Base-by-base conservation (phyloP, 1,284 basidiomycete species). In the Hemileia vastatrix region DNA sequence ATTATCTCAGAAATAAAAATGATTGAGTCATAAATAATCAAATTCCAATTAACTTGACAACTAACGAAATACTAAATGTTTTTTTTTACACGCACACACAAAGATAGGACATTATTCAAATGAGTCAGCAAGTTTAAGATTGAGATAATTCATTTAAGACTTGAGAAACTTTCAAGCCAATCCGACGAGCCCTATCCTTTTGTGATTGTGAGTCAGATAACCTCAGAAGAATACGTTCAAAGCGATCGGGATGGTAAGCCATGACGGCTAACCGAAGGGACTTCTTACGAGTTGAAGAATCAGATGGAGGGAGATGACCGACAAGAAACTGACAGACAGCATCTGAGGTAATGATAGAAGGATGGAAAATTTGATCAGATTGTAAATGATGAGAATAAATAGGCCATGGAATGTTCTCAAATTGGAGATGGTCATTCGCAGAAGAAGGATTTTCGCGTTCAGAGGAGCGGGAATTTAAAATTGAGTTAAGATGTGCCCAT, bases 91-190 rank as follows among this genome's bases (percentile, higher is more conserved):
- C n/a, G n/a, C n/a, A n/a, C n/a, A n/a, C n/a, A n/a, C n/a, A n/a
- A n/a, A n/a, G n/a, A n/a, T n/a, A n/a, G n/a, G n/a, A n/a, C n/a
- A n/a, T n/a, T n/a, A n/a, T n/a, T n/a, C n/a, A n/a, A n/a, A n/a
- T n/a, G n/a, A n/a, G n/a, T n/a, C n/a, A n/a, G n/a, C n/a, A n/a
- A n/a, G n/a, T n/a, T n/a, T n/a, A n/a, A n/a, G n/a, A n/a, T 19
- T 49, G 48, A 44, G 36, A 4, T 9, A 62, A 54, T 62, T 62
- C 52, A 43, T 55, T 62, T 33, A 62, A 43, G 9, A 62, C 27
- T 62, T 62, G 59, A 8, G 59, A 55, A 47, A 62, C 53, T 55
- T 53, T 54, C 31, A 62, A 43, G 6, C 59, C 59, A 36, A 40
- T 61, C 31, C 33, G 31, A 6, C 8, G 36, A n/a, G 36, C 59